Evolutionary conservation across 2,329 filamentous ascomycete species (phyloP).

Genomic region (Plenodomus lindquistii): DNA sequence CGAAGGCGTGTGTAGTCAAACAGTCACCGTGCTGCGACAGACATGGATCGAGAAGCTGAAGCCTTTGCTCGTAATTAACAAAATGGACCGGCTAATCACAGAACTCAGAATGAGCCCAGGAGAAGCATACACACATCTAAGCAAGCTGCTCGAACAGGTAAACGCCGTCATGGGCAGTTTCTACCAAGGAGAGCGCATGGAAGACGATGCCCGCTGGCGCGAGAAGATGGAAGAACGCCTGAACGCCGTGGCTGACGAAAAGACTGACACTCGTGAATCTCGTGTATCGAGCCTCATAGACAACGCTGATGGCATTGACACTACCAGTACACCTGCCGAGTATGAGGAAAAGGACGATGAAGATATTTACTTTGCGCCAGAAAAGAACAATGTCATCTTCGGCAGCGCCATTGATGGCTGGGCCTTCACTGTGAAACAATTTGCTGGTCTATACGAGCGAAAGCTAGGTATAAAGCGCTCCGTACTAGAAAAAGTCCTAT

Average conservation of each 20-base stretch:
- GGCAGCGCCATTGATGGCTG: constrained; percentile 98
- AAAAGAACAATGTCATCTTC: constrained; percentile 99
- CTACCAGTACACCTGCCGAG: constrained; percentile 55
- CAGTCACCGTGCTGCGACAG: constrained; percentile 92
- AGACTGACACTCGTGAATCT: constrained; percentile 57
- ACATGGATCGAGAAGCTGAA: constrained; percentile 96
- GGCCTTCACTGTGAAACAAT: constrained; percentile 96
- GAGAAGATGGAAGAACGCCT: constrained; percentile 88
- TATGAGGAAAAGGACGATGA: constrained; percentile 95
- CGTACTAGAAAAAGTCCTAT: constrained; percentile 88
- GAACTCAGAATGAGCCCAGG: constrained; percentile 90
- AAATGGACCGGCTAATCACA: constrained; percentile 92
- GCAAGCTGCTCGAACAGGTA: constrained; percentile 88
- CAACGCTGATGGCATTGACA: constrained; percentile 58
- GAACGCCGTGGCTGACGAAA: constrained; percentile 69
- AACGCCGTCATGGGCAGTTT: constrained; percentile 98
- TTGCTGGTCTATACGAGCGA: constrained; percentile 90
- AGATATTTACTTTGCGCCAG: constrained; percentile 95
- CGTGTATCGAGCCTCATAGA: constrained; percentile 51
- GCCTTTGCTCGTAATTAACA: constrained; percentile 94
- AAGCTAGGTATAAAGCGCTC: constrained; percentile 93
- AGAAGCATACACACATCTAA: constrained; percentile 88
- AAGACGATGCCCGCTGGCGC: constrained; percentile 94
- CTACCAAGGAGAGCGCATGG: constrained; percentile 97
- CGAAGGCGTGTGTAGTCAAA: constrained; percentile 97